Percentiles rank a stretch among this genome's conserved stretches.
Evolutionary conservation across 2,329 filamentous ascomycete genomes (phyloP).

Genomic region (Curvularia sp.): DNA sequence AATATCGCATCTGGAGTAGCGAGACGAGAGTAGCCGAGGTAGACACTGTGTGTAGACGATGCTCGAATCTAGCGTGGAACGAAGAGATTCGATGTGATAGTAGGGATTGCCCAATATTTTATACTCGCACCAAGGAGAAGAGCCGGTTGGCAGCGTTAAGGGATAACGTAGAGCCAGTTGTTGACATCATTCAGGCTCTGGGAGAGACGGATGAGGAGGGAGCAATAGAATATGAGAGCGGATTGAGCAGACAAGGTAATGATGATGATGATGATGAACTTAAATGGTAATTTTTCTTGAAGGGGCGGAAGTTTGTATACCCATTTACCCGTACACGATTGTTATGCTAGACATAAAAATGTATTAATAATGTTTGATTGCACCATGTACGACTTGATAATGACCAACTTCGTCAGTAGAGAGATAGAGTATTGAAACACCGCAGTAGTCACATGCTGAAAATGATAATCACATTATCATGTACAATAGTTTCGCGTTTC

Average conservation of each 20-base stretch:
- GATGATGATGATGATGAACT: not conserved
- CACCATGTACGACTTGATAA: not conserved
- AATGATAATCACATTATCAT: not conserved
- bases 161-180: conserved; percentile 34
- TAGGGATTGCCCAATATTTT: conserved; percentile 92
- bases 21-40: conserved; percentile 71
- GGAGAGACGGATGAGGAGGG: not conserved
- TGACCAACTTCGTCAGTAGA: not conserved
- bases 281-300: conserved; percentile 1
- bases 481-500: not conserved
- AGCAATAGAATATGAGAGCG: not conserved
- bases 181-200: conserved; percentile 37
- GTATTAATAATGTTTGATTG: not conserved
- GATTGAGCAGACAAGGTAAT: not conserved
- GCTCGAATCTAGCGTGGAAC: conserved; percentile 72
- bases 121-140: conserved; percentile 72
- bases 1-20: conserved; percentile 65
- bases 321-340: not conserved
- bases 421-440: not conserved
- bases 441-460: not conserved
- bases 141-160: conserved; percentile 32
- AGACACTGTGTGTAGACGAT: conserved; percentile 77
- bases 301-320: conserved; percentile 1
- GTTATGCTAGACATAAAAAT: not conserved
- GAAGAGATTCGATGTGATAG: conserved; percentile 89